Percentiles rank a stretch among this genome's conserved stretches.
phyloP scores from a whole-genome alignment of 805 yeast genomes.

The Hemisphaericaspora nanyangensis region DNA sequence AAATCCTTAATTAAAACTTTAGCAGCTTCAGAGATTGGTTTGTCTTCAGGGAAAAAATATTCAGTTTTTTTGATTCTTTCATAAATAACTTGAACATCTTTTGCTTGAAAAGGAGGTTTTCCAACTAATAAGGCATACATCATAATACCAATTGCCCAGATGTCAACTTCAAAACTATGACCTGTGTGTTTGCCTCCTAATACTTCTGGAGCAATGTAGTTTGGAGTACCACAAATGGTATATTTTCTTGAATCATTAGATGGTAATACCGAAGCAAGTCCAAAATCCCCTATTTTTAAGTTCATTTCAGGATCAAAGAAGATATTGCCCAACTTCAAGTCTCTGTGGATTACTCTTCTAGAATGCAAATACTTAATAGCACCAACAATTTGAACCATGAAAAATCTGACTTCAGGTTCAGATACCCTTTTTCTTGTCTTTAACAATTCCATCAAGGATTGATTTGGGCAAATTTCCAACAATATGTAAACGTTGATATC shows the following conservation, averaged over 20 bases:
- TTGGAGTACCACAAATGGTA: constrained; percentile 98
- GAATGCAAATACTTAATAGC: constrained; percentile 91
- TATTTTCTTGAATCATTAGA: constrained; percentile 67
- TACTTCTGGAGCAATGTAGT: constrained; percentile 97
- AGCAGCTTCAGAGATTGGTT: constrained; percentile 69
- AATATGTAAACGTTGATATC: constrained; percentile 89
- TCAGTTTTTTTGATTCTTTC: constrained; percentile 85
- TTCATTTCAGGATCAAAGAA: constrained; percentile 93
- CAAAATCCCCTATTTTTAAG: constrained; percentile 95
- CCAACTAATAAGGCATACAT: constrained; percentile 89
- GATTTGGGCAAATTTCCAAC: constrained; percentile 92
- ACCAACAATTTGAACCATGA: constrained; percentile 89
- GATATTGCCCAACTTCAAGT: constrained; percentile 91
- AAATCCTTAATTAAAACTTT: constrained; percentile 66
- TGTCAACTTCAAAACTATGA: constrained; percentile 91
- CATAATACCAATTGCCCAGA: constrained; percentile 98
- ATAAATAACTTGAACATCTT: constrained; percentile 88
- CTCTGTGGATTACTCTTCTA: constrained; percentile 92
- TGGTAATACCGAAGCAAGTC: constrained; percentile 92
- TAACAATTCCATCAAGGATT: constrained; percentile 87
- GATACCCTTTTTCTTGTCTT: constrained; percentile 78
- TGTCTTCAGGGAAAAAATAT: constrained; percentile 70
- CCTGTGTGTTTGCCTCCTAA: constrained; percentile 83
- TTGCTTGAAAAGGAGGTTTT: constrained; percentile 96
- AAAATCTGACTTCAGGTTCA: constrained; percentile 88